Evolutionary conservation across 441 rosid species (phyloP), one percentile per base, ranked within the genome.

Genomic region (Adansonia madagascariensis): DNA sequence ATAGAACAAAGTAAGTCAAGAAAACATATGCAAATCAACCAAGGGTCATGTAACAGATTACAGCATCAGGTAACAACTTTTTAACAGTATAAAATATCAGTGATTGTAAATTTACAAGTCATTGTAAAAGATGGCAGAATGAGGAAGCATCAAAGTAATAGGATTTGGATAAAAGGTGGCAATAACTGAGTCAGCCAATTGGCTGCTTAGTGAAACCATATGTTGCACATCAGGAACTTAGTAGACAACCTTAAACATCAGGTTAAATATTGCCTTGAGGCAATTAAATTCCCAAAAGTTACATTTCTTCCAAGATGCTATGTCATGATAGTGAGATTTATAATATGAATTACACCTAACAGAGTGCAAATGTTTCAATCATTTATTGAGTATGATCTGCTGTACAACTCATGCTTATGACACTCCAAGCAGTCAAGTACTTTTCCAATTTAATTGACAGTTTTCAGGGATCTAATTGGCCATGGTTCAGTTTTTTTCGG

Each of bases 1-100:
- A 24, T 27, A 31, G 35, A 61, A 71, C 59, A 79, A 56, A 44
- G 14, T 4, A 12, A 75, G 71, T 39, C 20, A 59, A 24, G 12
- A 47, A 17, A 22, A 9, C 61, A 56, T 15, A 61, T 22, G 57
- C 55, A 71, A 55, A 55, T 53, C 24, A 61, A 60, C 22, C 17
- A 53, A 66, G 52, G 24, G 52, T 50, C 17, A 18, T 57, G 0
- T 41, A 46, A 10, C 59, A 64, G 15, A 70, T 70, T 22, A 50
- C 66, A 27, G 27, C 8, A 27, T 70, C 43, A 70, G 44, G 52
- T 9, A 3, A 52, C 43, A 46, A 60, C 46, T 46, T 60, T 46
- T 43, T 56, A 56, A 72, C 15, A 10, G 35, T 10, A 35, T 49
- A 74, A 14, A 60, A 46, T 0, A 17, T 11, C 18, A 27, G 22